Evolutionary conservation across 225 moss, liverwort and hornwort species (phyloP).

Genomic region (Polytrichum commune): DNA sequence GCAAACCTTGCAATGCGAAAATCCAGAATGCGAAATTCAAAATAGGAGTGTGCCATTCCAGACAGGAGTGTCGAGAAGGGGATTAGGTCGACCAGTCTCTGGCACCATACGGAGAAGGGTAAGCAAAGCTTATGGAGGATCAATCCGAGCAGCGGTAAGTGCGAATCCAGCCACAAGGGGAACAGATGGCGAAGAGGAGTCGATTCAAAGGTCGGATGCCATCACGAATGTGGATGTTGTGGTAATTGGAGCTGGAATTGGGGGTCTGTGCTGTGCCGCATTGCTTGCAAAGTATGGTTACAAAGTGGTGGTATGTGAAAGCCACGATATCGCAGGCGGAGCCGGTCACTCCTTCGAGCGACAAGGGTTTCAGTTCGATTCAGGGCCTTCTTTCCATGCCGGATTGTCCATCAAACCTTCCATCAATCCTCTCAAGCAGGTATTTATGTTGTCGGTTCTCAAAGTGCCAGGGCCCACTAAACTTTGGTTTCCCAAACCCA

Average conservation of each 20-base stretch:
- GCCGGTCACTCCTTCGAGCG: conserved; percentile 70
- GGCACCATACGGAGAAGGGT: no score
- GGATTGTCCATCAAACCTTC: conserved; percentile 75
- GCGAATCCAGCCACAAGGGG: no score
- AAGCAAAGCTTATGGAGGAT: no score
- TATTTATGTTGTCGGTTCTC: conserved; percentile 7
- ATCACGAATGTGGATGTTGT: conserved; percentile 50
- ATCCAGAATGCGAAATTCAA: not conserved
- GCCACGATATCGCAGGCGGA: conserved; percentile 76
- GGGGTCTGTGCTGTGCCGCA: conserved; percentile 74
- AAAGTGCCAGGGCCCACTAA: no score
- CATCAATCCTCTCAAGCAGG: conserved; percentile 87
- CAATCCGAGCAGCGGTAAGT: no score
- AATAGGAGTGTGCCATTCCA: no score
- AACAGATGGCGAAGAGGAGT: no score
- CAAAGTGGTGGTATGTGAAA: conserved; percentile 70
- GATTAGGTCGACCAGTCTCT: no score
- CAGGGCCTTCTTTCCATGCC: conserved; percentile 79
- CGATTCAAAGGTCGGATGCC: conserved; percentile 2
- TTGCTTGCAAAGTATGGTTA: conserved; percentile 72
- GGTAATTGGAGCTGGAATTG: conserved; percentile 83
- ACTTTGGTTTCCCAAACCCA: no score
- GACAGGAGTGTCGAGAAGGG: no score
- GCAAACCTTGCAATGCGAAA: not conserved
- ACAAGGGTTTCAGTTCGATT: conserved; percentile 75